A percentile compares a stretch with the other conserved stretches of the same genome.
phyloP scores from a whole-genome alignment of 768 basidiomycete species.

The Nidularia pulvinata region DNA sequence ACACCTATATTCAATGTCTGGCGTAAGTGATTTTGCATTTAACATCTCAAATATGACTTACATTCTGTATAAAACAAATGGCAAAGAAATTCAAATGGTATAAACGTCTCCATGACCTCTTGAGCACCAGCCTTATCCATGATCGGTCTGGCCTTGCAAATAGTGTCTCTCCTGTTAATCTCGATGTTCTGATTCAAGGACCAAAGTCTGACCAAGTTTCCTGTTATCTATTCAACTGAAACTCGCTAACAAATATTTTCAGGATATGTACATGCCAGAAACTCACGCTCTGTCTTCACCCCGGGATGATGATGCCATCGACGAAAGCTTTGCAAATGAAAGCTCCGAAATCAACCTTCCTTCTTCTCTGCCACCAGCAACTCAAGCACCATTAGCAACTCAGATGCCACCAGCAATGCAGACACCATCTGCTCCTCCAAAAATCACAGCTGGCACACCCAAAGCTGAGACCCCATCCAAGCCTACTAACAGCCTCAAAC shows the following conservation, averaged over 20 bases:
- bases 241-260: background rate
- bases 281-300: background rate
- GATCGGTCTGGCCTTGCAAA: constrained; percentile 14
- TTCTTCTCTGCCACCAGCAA: too few relatives aligned
- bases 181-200: constrained; percentile 6
- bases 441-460: too few relatives aligned
- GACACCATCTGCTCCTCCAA: too few relatives aligned
- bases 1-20: constrained; percentile 3
- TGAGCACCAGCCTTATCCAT: constrained; percentile 14
- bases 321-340: constrained; percentile 1
- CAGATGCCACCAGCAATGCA: too few relatives aligned
- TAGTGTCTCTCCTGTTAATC: constrained; percentile 11
- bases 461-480: too few relatives aligned
- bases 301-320: background rate
- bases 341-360: too few relatives aligned
- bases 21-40: background rate
- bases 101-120: constrained; percentile 11
- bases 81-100: constrained; percentile 20
- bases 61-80: constrained; percentile 11
- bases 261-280: background rate
- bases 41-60: background rate
- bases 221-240: background rate
- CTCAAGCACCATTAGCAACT: too few relatives aligned
- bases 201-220: background rate
- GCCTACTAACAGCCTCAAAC: too few relatives aligned